phyloP scores from a whole-genome alignment of 768 basidiomycete species.

The Suillus discolor region DNA sequence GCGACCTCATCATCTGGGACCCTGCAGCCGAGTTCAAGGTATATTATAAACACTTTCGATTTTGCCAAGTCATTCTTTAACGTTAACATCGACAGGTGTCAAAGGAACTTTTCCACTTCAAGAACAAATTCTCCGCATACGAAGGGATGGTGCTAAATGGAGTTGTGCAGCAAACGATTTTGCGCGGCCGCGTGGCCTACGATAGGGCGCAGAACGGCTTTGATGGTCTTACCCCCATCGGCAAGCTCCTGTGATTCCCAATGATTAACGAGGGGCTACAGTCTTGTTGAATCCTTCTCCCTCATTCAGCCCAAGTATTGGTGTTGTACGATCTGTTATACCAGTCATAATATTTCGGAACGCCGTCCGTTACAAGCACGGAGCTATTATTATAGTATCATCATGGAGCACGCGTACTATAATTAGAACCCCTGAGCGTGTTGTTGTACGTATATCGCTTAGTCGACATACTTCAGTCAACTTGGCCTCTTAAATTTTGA shows the following conservation, averaged over 20 bases:
- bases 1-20: constrained; percentile 88
- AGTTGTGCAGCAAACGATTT: constrained; percentile 71
- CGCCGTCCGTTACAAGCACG: not conserved
- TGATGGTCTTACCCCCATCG: constrained; percentile 35
- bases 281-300: not conserved
- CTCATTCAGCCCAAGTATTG: not conserved
- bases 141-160: constrained; percentile 74
- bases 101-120: constrained; percentile 76
- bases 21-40: constrained; percentile 51
- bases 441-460: not conserved
- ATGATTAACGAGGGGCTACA: not conserved
- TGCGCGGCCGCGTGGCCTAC: constrained; percentile 78
- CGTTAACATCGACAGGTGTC: constrained; percentile 56
- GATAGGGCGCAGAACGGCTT: constrained; percentile 41
- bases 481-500: not conserved
- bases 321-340: not conserved
- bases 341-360: not conserved
- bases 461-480: not conserved
- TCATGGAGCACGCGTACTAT: not conserved
- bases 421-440: not conserved
- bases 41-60: constrained; percentile 11
- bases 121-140: constrained; percentile 94
- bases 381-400: too few relatives aligned
- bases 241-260: constrained; percentile 38
- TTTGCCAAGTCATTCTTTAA: constrained; percentile 4